Base-by-base conservation (phyloP, 176 grass and related monocot genomes). In the Tillandsia fasciculata region DNA sequence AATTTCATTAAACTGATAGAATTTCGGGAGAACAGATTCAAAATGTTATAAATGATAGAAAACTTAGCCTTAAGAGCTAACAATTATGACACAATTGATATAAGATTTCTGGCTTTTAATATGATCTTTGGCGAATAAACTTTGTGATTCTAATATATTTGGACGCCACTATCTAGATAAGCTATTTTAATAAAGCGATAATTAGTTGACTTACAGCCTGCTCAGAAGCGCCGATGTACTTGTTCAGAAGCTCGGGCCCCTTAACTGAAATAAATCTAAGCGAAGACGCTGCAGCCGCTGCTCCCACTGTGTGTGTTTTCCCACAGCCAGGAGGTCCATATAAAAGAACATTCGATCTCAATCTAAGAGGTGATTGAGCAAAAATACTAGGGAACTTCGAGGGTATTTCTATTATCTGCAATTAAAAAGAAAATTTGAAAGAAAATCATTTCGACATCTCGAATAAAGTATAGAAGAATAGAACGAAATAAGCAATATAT, bases 311-410 rank as follows among this genome's bases (percentile, higher is more conserved):
- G 29, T 97, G 84, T 53, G 93, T 97, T 82, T 92, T 97, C 42
- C 93, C 93, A 69, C 93, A 96, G 71, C 93, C 93, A 63, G 93
- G 86, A 75, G 93, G 93, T 48, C 93, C 93, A 64, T 96, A 96
- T 12, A 96, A 65, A 71, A 96, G 87, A 80, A 96, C 82, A 69
- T 92, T 96, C 61, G 93, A 96, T 52, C 93, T 81, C 79, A 96
- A 80, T 58, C 93, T 76, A 28, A 96, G 76, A 68, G 93, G 89
- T 49, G 93, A 90, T 42, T 78, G 80, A 57, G 84, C 78, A 77
- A 96, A 96, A 54, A 96, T 87, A 64, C 90, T 79, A 49, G 93
- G 84, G 69, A 89, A 97, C 77, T 87, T 97, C 12, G 86, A 90
- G 65, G 93, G 93, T 68, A 97, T 54, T 84, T 96, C 93, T 79